Base-by-base conservation (phyloP, 345 rosid genomes). In the Rhizophora apiculata region DNA sequence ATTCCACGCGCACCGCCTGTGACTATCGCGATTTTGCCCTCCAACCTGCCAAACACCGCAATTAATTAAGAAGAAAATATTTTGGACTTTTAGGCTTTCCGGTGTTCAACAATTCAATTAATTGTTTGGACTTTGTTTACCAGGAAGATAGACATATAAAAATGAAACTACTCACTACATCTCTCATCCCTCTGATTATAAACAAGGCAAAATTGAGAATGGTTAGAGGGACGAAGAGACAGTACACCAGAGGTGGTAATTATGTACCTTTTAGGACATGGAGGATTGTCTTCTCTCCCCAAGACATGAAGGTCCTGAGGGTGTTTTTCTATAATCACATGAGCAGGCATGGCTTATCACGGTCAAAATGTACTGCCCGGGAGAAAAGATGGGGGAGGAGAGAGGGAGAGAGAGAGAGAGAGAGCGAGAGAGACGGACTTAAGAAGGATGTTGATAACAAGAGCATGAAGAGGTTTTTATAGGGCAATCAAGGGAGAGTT, bases 1-100 rank as follows among this genome's bases (percentile, higher is more conserved):
- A 93, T 93, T 13, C 98, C 98, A 18, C 84, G 81, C 0, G 91
- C 96, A 0, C 97, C 96, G 13, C 97, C 98, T 1, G 98, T 93
- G 21, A 91, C 79, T 16, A 93, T 79, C 0, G 91, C 90, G 30
- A 93, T 75, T 76, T 85, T 93, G 1, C 96, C 98, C 37, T 89
- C 96, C 86, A 93, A 64, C 75, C 98, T 93, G 64, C 31, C 69
- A 5, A 65, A 43, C 29, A 16, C 24, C 37, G 52, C 16, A 43
- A 13, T 43, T 11, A 43, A 13, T 43, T 3, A 43, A 43, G 5
- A 11, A 43, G 49, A 5, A 5, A 43, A 11, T 15, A 3, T 43
- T 43, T 43, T 13, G 49, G 19, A 43, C 49, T 13, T 43, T 19
- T 15, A 15, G 49, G 16, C 0, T 39, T 39, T 39, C 48, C 11